These are phyloP conservation scores for Aspergillus calidoustus DNA, from an alignment of 2,329 filamentous ascomycete genomes.

Conservation along the genomic window DNA sequence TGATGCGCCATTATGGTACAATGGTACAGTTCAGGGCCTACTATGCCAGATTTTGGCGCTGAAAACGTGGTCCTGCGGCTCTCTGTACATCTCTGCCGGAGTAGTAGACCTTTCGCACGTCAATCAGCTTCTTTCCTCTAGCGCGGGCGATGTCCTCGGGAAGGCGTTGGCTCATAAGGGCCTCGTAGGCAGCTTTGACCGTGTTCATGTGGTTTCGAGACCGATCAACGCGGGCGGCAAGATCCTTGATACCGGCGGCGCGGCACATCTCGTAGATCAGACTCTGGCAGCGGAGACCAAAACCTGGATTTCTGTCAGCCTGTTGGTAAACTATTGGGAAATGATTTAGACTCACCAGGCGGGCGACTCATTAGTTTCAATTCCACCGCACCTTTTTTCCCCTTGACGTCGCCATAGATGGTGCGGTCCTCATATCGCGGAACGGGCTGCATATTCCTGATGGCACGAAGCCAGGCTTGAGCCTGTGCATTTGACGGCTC, in stretches of 20 bases:
- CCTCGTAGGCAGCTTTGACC: conserved; percentile 86
- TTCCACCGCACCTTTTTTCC: conserved; percentile 85
- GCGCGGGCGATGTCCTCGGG: conserved; percentile 90
- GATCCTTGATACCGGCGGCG: conserved; percentile 81
- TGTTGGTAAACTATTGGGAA: neutral
- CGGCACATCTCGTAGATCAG: conserved; percentile 95
- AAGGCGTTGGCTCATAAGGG: conserved; percentile 79
- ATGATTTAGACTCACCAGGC: conserved; percentile 69
- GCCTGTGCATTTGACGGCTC: conserved; percentile 69
- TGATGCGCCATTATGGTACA: conserved; percentile 19
- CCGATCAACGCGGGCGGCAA: conserved; percentile 80
- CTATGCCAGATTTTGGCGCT: no score
- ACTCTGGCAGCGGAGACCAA: conserved; percentile 88
- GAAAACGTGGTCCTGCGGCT: no score
- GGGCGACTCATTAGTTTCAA: conserved; percentile 81
- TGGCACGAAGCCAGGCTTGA: conserved; percentile 79
- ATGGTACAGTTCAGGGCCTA: conserved; percentile 54
- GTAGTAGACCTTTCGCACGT: conserved; percentile 97
- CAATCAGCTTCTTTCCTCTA: conserved; percentile 91
- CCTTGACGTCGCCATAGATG: conserved; percentile 81
- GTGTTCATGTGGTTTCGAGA: conserved; percentile 97
- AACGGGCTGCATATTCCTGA: conserved; percentile 92
- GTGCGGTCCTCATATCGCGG: conserved; percentile 89
- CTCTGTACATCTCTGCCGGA: conserved; percentile 59
- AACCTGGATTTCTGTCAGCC: conserved; percentile 62